phyloP scores from a whole-genome alignment of 2,329 filamentous ascomycete genomes.

The Fusarium sambucinum region DNA sequence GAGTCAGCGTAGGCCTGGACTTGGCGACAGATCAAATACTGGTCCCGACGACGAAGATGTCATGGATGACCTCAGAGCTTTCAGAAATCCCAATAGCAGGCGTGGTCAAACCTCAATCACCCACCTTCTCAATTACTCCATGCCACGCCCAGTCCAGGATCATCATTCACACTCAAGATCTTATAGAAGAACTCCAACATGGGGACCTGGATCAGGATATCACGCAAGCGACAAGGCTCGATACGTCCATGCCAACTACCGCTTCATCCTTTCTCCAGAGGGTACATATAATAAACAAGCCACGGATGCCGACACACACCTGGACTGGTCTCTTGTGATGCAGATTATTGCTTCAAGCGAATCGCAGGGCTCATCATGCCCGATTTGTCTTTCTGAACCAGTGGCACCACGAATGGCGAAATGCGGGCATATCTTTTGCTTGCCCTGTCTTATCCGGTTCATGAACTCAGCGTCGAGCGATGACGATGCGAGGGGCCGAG shows the following conservation, averaged over 20 bases:
- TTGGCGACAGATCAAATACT: constrained; percentile 52
- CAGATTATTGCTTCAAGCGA: constrained; percentile 92
- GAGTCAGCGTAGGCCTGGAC: constrained; percentile 77
- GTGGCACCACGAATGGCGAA: constrained; percentile 96
- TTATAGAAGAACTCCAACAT: constrained; percentile 78
- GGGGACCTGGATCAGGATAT: constrained; percentile 89
- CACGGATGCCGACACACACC: constrained; percentile 85
- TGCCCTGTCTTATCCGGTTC: constrained; percentile 92
- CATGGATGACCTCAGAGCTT: constrained; percentile 79
- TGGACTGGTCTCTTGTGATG: constrained; percentile 91
- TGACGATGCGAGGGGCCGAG: constrained; percentile 77
- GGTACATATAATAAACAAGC: constrained; percentile 84
- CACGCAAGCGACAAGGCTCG: constrained; percentile 91
- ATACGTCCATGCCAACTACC: constrained; percentile 94
- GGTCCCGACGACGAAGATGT: constrained; percentile 82
- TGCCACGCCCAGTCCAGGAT: constrained; percentile 77
- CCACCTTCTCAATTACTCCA: constrained; percentile 91
- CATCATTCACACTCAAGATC: constrained; percentile 65
- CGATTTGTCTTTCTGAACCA: constrained; percentile 93
- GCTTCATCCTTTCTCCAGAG: constrained; percentile 90
- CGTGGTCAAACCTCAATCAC: constrained; percentile 98
- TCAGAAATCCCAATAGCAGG: constrained; percentile 72
- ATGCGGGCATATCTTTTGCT: constrained; percentile 96
- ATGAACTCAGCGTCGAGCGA: constrained; percentile 86
- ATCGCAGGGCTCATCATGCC: constrained; percentile 89